A percentile compares a stretch with the other conserved stretches of the same genome.
Evolutionary conservation across 1,284 basidiomycete genomes (phyloP).

Genomic region (Prillingera fragicola): DNA sequence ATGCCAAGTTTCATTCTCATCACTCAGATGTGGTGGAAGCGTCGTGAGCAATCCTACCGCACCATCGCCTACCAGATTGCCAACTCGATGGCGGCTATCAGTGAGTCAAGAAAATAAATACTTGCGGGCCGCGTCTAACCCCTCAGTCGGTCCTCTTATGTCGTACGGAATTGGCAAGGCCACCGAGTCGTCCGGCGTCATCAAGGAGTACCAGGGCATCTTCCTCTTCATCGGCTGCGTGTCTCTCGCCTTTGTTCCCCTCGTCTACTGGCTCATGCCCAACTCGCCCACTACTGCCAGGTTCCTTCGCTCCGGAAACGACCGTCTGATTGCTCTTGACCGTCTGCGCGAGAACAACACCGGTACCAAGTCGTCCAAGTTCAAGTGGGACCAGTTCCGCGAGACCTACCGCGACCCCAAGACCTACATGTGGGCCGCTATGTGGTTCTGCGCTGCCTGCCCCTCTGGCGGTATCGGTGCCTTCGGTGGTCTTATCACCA

Average conservation of each 20-base stretch:
- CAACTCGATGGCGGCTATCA: slow-evolving; percentile 39
- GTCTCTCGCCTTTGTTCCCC: slow-evolving; percentile 50
- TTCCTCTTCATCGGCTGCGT: slow-evolving; percentile 54
- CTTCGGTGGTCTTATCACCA: slow-evolving; percentile 43
- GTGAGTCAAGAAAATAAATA: no score
- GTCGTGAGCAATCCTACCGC: slow-evolving; percentile 42
- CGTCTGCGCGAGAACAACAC: slow-evolving; percentile 47
- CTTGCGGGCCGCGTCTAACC: no score
- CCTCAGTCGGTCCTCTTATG: slow-evolving; percentile 35
- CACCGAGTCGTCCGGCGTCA: slow-evolving; percentile 10
- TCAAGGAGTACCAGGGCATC: slow-evolving; percentile 48
- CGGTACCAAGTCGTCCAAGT: slow-evolving; percentile 43
- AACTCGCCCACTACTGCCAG: slow-evolving; percentile 43
- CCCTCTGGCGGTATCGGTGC: slow-evolving; percentile 46
- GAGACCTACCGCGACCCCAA: slow-evolving; percentile 45
- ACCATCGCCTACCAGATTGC: slow-evolving; percentile 43
- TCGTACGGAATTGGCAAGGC: slow-evolving; percentile 39
- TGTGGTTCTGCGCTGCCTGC: slow-evolving; percentile 39
- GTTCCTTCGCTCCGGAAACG: slow-evolving; percentile 40
- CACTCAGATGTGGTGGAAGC: slow-evolving; percentile 40
- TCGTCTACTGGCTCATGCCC: slow-evolving; percentile 50
- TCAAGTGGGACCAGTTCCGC: slow-evolving; percentile 46
- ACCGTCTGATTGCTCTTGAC: slow-evolving; percentile 45
- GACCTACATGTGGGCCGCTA: slow-evolving; percentile 33
- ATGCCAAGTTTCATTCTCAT: slow-evolving; percentile 12